These are phyloP conservation scores for Pneumocystis wakefieldiae DNA, from an alignment of 1,139 yeast genomes.

Conservation along the genomic window DNA sequence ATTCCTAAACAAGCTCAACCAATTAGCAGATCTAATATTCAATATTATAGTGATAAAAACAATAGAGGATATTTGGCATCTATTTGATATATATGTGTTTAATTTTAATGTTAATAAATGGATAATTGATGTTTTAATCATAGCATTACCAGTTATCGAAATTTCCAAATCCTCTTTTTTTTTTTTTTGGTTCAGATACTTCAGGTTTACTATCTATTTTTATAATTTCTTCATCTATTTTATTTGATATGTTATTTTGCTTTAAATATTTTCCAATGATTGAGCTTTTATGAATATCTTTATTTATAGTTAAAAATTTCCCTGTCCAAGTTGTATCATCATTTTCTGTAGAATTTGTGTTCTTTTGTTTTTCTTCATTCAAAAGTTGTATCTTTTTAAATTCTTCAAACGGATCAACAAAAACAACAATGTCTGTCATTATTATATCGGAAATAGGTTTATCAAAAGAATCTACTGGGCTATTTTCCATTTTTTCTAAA, in stretches of 20 bases:
- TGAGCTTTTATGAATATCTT: conserved; percentile 6
- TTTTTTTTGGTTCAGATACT: conserved; percentile 2
- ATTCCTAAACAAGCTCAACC: conserved; percentile 82
- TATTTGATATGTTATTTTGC: neutral
- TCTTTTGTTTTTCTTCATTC: conserved; percentile 9
- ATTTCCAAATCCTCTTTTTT: conserved; percentile 7
- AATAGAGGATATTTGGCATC: neutral
- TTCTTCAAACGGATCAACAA: conserved; percentile 60
- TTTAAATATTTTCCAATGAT: conserved; percentile 19
- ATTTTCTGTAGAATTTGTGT: conserved; percentile 12
- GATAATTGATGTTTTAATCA: neutral
- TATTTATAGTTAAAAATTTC: conserved; percentile 6
- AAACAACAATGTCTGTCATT: conserved; percentile 47
- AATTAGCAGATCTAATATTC: conserved; percentile 59
- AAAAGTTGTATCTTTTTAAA: conserved; percentile 22
- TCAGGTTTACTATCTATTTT: neutral
- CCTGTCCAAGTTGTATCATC: conserved; percentile 16
- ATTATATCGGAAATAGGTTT: conserved; percentile 26
- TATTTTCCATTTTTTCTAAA: conserved; percentile 53
- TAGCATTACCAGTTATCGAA: conserved; percentile 5
- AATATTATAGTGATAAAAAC: neutral
- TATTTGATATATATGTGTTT: neutral
- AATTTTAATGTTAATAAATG: neutral
- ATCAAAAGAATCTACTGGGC: conserved; percentile 20
- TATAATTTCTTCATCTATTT: neutral